phyloP scores from a whole-genome alignment of 208 protist genomes.

The Jaenimonas drosophilae region DNA sequence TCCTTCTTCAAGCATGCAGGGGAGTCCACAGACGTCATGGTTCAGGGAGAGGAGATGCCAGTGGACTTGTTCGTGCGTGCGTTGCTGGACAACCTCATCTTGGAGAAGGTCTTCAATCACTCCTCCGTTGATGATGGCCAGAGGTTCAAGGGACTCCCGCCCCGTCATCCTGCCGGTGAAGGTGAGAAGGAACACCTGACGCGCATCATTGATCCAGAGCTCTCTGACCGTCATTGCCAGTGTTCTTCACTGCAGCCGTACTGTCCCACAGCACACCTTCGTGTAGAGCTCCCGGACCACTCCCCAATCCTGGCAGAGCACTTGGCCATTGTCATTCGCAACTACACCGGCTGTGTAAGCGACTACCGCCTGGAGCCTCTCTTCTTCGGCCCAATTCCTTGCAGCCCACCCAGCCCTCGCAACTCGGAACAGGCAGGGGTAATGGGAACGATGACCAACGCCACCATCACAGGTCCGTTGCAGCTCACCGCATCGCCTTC shows the following conservation, averaged over 20 bases:
- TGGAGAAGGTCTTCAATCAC: too few species aligned
- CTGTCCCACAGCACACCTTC: constrained; percentile 27
- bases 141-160: too few species aligned
- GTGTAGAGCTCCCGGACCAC: constrained; percentile 32
- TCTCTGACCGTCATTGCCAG: too few species aligned
- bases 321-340: constrained; percentile 27
- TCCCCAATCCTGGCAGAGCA: constrained; percentile 33
- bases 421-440: neutral
- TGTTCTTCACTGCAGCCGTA: constrained; percentile 33
- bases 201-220: too few species aligned
- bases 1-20: neutral
- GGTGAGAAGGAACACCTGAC: too few species aligned
- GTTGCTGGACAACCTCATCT: constrained; percentile 18
- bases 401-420: neutral
- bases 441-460: too few species aligned
- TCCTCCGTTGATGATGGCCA: too few species aligned
- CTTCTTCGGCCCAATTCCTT: constrained; percentile 20
- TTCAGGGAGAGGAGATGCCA: neutral
- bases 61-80: constrained; percentile 19
- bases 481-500: too few species aligned
- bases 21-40: neutral
- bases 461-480: too few species aligned
- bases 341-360: constrained; percentile 56
- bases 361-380: constrained; percentile 26
- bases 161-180: too few species aligned